These are phyloP conservation scores for Entomortierella beljakovae DNA, from an alignment of 192 early-diverging fungal genomes.

Conservation along the genomic window DNA sequence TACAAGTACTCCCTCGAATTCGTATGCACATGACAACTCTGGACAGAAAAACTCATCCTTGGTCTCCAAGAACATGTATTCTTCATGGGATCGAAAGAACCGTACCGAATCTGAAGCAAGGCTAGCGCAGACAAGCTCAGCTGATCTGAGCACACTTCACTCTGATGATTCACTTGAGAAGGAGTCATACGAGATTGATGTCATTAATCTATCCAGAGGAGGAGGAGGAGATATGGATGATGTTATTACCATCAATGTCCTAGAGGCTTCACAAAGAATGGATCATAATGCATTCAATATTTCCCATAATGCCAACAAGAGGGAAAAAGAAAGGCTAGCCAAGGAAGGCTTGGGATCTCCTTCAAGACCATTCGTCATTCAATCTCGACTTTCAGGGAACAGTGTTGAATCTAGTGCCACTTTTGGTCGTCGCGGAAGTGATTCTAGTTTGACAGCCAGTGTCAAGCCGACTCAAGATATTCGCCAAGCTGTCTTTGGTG, in stretches of 20 bases:
- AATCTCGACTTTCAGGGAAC: not conserved
- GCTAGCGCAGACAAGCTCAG: constrained; percentile 20
- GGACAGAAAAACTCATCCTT: constrained; percentile 26
- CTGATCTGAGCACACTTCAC: constrained; percentile 27
- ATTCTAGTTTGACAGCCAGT: not conserved
- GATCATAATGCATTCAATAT: constrained; percentile 15
- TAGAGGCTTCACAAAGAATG: constrained; percentile 16
- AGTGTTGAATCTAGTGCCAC: not conserved
- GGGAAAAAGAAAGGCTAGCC: constrained; percentile 8
- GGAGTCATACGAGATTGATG: not conserved
- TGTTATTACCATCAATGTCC: not conserved
- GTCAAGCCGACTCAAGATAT: constrained; percentile 16
- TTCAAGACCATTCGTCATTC: constrained; percentile 9
- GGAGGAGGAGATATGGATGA: not conserved
- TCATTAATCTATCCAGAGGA: not conserved
- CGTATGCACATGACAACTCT: not conserved
- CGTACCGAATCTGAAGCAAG: constrained; percentile 14
- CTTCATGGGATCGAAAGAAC: constrained; percentile 11
- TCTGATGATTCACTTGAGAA: constrained; percentile 33
- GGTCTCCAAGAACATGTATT: constrained; percentile 21
- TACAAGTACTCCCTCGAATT: constrained; percentile 11
- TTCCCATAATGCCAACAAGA: constrained; percentile 15
- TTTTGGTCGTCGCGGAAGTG: constrained; percentile 17
- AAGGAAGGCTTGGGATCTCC: not conserved
- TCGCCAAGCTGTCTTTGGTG: constrained; percentile 21